A percentile compares a stretch with the other conserved stretches of the same genome.
These are phyloP conservation scores for Lomentospora prolificans DNA, from an alignment of 2,329 filamentous ascomycete genomes.

Conservation along the genomic window DNA sequence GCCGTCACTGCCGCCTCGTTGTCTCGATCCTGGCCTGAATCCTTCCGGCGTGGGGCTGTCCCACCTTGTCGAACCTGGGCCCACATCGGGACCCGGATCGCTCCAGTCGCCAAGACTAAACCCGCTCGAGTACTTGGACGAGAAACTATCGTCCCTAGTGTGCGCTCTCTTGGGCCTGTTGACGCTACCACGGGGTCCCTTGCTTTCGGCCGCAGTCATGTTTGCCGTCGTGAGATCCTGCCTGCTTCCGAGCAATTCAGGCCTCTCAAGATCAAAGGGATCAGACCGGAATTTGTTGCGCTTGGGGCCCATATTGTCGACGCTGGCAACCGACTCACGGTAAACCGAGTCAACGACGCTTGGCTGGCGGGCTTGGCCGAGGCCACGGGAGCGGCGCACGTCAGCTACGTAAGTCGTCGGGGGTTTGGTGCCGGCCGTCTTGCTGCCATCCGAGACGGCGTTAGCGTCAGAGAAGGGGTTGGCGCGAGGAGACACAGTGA, in stretches of 20 bases:
- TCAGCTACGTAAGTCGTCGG: constrained; percentile 35
- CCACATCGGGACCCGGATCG: constrained; percentile 45
- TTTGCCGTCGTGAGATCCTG: constrained; percentile 22
- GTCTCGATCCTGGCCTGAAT: neutral
- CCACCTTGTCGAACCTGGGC: constrained; percentile 24
- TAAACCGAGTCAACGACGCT: constrained; percentile 28
- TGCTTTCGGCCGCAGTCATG: constrained; percentile 16
- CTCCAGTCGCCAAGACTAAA: constrained; percentile 35
- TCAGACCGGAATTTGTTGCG: constrained; percentile 53
- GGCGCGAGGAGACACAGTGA: constrained; percentile 17
- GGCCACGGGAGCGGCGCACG: constrained; percentile 38
- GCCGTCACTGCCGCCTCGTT: neutral
- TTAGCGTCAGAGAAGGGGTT: constrained; percentile 41
- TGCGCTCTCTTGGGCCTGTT: constrained; percentile 18
- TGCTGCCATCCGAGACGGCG: constrained; percentile 21
- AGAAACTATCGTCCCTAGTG: constrained; percentile 26
- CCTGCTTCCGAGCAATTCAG: constrained; percentile 30
- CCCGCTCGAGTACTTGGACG: constrained; percentile 36
- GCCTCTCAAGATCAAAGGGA: constrained; percentile 52
- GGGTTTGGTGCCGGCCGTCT: constrained; percentile 16
- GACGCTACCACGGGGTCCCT: constrained; percentile 8
- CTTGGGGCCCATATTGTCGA: constrained; percentile 32
- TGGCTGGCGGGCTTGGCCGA: constrained; percentile 21
- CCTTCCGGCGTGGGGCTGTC: constrained; percentile 16
- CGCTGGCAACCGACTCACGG: constrained; percentile 28